Evolutionary conservation across 169 alveolate genomes (phyloP).

Genomic region (Plasmodium inui): DNA sequence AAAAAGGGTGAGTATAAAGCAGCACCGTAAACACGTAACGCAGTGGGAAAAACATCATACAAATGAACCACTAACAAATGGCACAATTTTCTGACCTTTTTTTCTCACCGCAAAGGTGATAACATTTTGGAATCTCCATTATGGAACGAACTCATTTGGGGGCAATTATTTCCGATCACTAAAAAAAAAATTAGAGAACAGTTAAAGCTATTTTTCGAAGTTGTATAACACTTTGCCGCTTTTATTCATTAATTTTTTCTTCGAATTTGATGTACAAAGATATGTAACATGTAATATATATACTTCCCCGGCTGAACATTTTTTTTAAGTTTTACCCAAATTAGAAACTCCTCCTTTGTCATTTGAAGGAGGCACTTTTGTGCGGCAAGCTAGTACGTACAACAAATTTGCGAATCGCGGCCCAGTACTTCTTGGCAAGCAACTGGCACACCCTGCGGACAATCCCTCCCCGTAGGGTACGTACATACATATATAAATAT

Average conservation of each 20-base stretch:
- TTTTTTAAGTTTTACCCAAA: not conserved
- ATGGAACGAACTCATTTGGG: not conserved
- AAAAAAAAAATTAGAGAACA: slow-evolving; percentile 3
- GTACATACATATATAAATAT: not conserved
- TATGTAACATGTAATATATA: not conserved
- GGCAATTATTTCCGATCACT: not conserved
- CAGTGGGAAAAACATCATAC: not conserved
- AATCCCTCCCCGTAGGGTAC: not conserved
- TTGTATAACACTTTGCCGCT: not conserved
- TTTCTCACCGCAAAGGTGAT: not conserved
- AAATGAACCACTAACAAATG: not conserved
- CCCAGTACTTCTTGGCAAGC: not conserved
- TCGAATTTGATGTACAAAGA: not conserved
- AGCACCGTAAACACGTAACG: not conserved
- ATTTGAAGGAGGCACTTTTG: not conserved
- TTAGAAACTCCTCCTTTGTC: not conserved
- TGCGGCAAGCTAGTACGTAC: not conserved
- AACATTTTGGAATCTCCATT: not conserved
- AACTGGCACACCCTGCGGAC: not conserved
- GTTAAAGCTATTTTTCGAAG: not conserved
- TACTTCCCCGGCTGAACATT: not conserved
- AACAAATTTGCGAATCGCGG: not conserved
- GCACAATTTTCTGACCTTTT: not conserved
- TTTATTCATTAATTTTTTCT: not conserved
- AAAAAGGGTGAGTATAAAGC: not conserved